These are phyloP conservation scores for Tilletia horrida DNA, from an alignment of 1,284 basidiomycete genomes.

Conservation along the genomic window DNA sequence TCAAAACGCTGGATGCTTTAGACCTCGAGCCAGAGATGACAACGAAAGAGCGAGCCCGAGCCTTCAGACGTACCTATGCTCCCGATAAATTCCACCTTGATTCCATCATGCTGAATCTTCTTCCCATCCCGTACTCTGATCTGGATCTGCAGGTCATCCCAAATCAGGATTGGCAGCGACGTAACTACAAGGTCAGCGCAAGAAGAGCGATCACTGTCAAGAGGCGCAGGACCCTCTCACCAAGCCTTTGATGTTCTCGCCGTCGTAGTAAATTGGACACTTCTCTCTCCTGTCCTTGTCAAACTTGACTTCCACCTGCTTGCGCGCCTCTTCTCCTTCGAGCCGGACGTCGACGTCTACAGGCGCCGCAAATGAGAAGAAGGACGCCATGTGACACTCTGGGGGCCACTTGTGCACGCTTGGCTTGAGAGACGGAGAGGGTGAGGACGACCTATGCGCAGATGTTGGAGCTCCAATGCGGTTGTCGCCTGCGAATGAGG, in stretches of 20 bases:
- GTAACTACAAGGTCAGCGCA: not conserved
- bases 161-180: not conserved
- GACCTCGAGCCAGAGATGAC: conserved; percentile 17
- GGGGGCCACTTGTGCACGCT: too few species aligned
- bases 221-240: conserved; percentile 59
- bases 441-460: too few species aligned
- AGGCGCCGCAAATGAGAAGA: conserved; percentile 80
- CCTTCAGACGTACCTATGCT: conserved; percentile 73
- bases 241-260: conserved; percentile 80
- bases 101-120: conserved; percentile 90
- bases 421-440: too few species aligned
- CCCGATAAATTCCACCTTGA: conserved; percentile 95
- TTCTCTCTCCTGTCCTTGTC: conserved; percentile 77
- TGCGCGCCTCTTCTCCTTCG: conserved; percentile 78
- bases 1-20: conserved; percentile 16
- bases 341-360: conserved; percentile 88
- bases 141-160: conserved; percentile 66
- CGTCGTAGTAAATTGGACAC: conserved; percentile 92
- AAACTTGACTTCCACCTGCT: conserved; percentile 63
- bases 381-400: conserved; percentile 67
- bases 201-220: not conserved
- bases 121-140: conserved; percentile 91
- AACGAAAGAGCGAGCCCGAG: not conserved
- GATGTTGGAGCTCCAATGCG: too few species aligned
- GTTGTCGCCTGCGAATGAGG: too few species aligned